Conservation (phyloP, 345 rosid species). For the Populus simonii region DNA sequence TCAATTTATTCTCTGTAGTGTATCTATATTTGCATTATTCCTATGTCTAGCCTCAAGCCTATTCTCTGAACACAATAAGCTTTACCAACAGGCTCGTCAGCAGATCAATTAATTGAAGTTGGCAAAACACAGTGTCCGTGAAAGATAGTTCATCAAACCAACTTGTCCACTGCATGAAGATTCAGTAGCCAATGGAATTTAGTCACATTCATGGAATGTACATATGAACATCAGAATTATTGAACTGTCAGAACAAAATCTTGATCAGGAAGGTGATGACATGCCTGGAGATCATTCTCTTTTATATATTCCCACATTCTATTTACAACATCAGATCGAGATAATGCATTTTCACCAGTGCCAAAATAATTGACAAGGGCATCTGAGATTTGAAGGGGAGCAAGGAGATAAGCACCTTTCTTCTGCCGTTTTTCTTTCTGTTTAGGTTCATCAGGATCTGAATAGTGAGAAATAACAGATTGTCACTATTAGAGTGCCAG, state of each 20-base stretch:
- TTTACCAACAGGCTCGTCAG: not conserved
- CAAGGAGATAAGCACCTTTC: slow-evolving; percentile 50
- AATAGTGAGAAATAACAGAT: slow-evolving; percentile 17
- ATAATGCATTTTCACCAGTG: slow-evolving; percentile 54
- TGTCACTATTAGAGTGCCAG: not conserved
- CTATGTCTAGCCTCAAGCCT: not conserved
- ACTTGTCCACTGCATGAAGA: not conserved
- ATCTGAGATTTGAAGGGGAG: slow-evolving; percentile 57
- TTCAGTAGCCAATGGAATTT: not conserved
- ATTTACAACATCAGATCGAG: slow-evolving; percentile 52
- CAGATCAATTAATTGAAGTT: not conserved
- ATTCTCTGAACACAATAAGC: not conserved
- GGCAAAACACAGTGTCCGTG: not conserved
- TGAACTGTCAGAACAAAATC: not conserved
- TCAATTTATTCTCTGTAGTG: not conserved
- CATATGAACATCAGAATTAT: not conserved
- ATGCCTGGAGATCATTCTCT: slow-evolving; percentile 65
- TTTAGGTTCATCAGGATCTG: slow-evolving; percentile 41
- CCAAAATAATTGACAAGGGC: slow-evolving; percentile 59
- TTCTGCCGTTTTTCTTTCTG: slow-evolving; percentile 52
- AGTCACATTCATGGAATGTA: not conserved
- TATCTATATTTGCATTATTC: not conserved
- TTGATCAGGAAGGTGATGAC: slow-evolving; percentile 1
- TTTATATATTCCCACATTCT: slow-evolving; percentile 61
- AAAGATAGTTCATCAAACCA: not conserved